These are phyloP conservation scores for Trichoderma simmonsii DNA, from an alignment of 2,329 filamentous ascomycete genomes.

Conservation along the genomic window DNA sequence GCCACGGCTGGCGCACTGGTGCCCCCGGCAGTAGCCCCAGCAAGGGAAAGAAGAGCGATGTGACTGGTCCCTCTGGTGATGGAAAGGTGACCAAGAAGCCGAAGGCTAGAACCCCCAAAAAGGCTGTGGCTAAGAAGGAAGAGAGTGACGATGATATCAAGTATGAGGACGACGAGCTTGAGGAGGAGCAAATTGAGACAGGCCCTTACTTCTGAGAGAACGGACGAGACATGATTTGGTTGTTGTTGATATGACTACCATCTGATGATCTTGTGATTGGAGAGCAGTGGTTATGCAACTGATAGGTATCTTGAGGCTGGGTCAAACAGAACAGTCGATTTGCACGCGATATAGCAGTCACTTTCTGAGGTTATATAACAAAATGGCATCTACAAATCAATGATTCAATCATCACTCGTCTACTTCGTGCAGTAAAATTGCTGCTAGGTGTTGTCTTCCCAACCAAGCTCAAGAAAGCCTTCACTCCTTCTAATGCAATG, in stretches of 20 bases:
- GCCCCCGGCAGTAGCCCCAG: slow-evolving; percentile 25
- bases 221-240: background rate
- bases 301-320: background rate
- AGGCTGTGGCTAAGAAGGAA: slow-evolving; percentile 32
- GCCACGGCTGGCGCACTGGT: slow-evolving; percentile 38
- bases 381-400: background rate
- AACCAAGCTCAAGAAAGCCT: background rate
- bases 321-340: background rate
- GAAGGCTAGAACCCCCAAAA: slow-evolving; percentile 28
- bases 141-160: slow-evolving; percentile 20
- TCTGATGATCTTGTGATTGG: background rate
- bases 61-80: slow-evolving; percentile 22
- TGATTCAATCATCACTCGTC: background rate
- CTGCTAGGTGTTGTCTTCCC: background rate
- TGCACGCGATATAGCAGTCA: background rate
- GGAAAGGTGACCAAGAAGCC: slow-evolving; percentile 34
- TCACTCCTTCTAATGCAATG: background rate
- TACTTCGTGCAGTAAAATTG: background rate
- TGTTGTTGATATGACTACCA: background rate
- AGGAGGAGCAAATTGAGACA: no score
- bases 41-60: slow-evolving; percentile 27
- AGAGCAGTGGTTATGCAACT: background rate
- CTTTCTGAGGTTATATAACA: background rate
- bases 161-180: slow-evolving; percentile 23
- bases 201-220: background rate